Base-by-base conservation (phyloP, 345 rosid species). In the Bruguiera parviflora region DNA sequence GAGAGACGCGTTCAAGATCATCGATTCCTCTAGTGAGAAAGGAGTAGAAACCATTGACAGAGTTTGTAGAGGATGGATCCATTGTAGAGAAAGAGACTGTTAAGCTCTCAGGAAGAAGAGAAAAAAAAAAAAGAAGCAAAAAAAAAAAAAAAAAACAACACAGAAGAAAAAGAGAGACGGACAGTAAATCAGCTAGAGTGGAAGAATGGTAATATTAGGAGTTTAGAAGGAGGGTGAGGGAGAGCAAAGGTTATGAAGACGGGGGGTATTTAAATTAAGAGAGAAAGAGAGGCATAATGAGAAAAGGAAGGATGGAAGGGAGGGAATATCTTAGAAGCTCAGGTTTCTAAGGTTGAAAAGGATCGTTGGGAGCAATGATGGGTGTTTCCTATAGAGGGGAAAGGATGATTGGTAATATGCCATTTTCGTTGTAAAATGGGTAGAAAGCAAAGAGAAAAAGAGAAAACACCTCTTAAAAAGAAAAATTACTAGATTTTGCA, bases 311-410 rank as follows among this genome's bases (percentile, higher is more conserved):
- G 37, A 51, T 19, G 62, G 76, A 43, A 53, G 68, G 33, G 69
- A 74, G 57, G 73, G 82, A 73, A 79, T 78, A 74, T 78, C 70
- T 78, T 66, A 75, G 85, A 75, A 87, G 83, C 77, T 76, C 80
- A 80, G 91, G 83, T 86, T 86, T 77, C 80, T 21, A 83, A 74
- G 86, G 88, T 76, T 80, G 92, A 88, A 86, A 88, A 75, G 81
- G 92, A 88, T 81, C 80, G 95, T 87, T 84, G 91, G 85, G 87
- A 76, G 87, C 92, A 87, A 92, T 92, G 92, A 92, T 92, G 88
- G 69, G 85, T 92, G 95, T 88, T 87, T 86, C 96, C 89, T 84
- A 80, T 62, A 65, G 85, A 90, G 95, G 92, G 91, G 96, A 80
- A 86, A 84, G 81, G 90, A 90, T 92, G 87, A 90, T 87, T 86